Evolutionary conservation across 768 basidiomycete genomes (phyloP).

Genomic region (Suillus alpinus): DNA sequence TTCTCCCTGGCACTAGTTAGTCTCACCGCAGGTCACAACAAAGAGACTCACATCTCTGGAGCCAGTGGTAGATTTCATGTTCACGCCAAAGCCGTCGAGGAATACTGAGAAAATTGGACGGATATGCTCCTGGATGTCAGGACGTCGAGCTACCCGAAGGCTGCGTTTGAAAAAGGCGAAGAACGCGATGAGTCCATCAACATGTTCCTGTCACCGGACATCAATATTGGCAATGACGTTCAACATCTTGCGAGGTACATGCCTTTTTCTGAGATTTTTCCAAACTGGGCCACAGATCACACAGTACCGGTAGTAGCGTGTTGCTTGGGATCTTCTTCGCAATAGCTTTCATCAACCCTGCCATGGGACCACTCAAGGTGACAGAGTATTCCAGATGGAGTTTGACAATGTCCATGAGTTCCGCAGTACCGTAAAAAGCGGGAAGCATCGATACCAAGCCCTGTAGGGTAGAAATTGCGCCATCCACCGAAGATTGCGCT

Average conservation of each 20-base stretch:
- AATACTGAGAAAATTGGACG: constrained; percentile 74
- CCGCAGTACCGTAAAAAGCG: constrained; percentile 71
- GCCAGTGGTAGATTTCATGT: constrained; percentile 28
- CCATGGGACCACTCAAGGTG: constrained; percentile 25
- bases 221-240: neutral
- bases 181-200: constrained; percentile 39
- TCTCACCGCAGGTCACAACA: neutral
- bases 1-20: constrained; percentile 43
- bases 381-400: constrained; percentile 50
- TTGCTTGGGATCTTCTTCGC: constrained; percentile 71
- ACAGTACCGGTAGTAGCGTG: constrained; percentile 62
- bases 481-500: constrained; percentile 11
- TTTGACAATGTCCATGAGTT: constrained; percentile 53
- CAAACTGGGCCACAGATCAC: constrained; percentile 51
- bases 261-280: constrained; percentile 37
- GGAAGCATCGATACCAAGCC: constrained; percentile 75
- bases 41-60: constrained; percentile 26
- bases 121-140: constrained; percentile 62
- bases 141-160: constrained; percentile 61
- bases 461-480: constrained; percentile 52
- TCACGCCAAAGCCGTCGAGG: constrained; percentile 70
- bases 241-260: constrained; percentile 1
- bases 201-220: constrained; percentile 17
- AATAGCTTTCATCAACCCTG: constrained; percentile 55
- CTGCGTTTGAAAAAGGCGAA: constrained; percentile 67